Evolutionary conservation across 192 early-diverging fungal species (phyloP).

Genomic region (Chytriomyces confervae): DNA sequence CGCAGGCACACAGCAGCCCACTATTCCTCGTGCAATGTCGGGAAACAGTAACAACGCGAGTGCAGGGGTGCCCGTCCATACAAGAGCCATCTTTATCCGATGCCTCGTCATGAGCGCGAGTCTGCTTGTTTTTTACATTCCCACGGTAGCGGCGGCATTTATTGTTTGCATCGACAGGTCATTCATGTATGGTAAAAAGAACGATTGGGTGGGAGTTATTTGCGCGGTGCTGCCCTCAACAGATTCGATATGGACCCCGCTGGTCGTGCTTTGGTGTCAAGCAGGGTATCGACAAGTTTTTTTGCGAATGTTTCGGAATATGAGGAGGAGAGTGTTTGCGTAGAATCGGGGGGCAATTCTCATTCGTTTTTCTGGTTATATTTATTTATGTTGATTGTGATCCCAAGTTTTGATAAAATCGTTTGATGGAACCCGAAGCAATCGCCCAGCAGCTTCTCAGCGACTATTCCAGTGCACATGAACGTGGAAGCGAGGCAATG

Average conservation of each 20-base stretch:
- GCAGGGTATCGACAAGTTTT: not conserved
- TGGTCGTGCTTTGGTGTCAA: constrained; percentile 1
- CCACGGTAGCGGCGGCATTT: not conserved
- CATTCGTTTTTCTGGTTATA: too few relatives aligned
- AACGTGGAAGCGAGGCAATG: constrained; percentile 3
- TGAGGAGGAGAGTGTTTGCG: too few relatives aligned
- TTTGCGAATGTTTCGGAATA: not conserved
- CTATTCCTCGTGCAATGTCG: not conserved
- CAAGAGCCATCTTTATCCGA: not conserved
- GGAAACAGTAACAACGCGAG: too few relatives aligned
- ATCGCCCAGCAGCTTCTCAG: not conserved
- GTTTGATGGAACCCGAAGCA: not conserved
- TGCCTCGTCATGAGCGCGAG: not conserved
- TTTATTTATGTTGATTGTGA: too few relatives aligned
- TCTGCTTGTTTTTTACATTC: not conserved
- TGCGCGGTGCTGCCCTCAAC: not conserved
- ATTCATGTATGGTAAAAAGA: not conserved
- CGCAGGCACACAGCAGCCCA: not conserved
- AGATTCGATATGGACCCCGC: not conserved
- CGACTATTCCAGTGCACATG: not conserved
- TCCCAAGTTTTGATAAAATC: too few relatives aligned
- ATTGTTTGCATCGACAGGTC: not conserved
- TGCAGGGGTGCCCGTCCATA: not conserved
- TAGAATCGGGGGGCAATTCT: too few relatives aligned
- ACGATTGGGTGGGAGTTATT: not conserved